Percentiles rank a stretch among this genome's conserved stretches.
These are phyloP conservation scores for Cicer yamashitae DNA, from an alignment of 306 rosid species.

Conservation along the genomic window DNA sequence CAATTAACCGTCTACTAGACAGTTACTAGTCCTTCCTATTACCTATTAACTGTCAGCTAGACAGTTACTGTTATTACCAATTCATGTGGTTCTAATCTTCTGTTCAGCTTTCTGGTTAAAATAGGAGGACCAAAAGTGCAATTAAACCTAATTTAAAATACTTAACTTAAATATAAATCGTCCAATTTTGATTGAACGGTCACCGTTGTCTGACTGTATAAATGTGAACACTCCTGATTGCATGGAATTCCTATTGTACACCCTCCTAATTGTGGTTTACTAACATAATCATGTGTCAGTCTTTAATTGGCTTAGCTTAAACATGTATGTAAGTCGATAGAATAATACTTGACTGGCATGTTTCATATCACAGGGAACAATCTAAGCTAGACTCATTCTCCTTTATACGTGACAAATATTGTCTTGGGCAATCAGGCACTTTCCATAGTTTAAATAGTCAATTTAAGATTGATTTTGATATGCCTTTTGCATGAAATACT, in stretches of 20 bases:
- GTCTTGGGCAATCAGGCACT: constrained; percentile 6
- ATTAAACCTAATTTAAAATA: too few relatives aligned
- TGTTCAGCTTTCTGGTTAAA: neutral
- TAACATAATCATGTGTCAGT: neutral
- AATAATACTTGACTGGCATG: constrained; percentile 19
- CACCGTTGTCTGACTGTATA: too few relatives aligned
- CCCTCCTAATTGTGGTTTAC: constrained; percentile 7
- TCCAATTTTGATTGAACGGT: too few relatives aligned
- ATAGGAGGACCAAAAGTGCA: too few relatives aligned
- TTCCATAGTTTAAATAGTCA: neutral
- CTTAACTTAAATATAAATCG: too few relatives aligned
- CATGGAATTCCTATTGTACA: neutral
- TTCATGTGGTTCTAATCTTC: neutral
- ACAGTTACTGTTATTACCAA: constrained; percentile 1
- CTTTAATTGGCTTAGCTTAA: neutral
- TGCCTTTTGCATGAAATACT: constrained; percentile 33
- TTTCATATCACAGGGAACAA: constrained; percentile 25
- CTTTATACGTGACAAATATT: neutral
- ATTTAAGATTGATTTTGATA: neutral
- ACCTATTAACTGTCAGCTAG: constrained; percentile 3
- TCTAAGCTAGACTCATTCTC: constrained; percentile 14
- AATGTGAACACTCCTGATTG: too few relatives aligned
- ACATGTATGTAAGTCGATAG: neutral
- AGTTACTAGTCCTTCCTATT: neutral
- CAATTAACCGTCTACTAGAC: neutral